A percentile compares a stretch with the other conserved stretches of the same genome.
phyloP scores from a whole-genome alignment of 2,329 filamentous ascomycete genomes.

The Penicillium sp. region DNA sequence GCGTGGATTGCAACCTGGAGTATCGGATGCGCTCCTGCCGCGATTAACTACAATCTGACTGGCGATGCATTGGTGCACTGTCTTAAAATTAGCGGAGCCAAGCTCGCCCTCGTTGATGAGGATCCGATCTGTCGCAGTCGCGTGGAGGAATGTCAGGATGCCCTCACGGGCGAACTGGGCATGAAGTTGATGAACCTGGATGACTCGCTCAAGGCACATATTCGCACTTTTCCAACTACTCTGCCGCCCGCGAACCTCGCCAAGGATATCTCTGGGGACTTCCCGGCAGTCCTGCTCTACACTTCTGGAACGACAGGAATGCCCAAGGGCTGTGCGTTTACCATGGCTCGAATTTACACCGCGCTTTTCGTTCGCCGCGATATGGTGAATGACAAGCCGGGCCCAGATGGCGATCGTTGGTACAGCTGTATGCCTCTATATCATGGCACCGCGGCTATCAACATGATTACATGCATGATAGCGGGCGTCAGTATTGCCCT shows the following conservation, averaged over 20 bases:
- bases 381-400: conserved; percentile 26
- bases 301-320: conserved; percentile 73
- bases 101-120: conserved; percentile 57
- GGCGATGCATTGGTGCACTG: conserved; percentile 63
- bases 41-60: conserved; percentile 66
- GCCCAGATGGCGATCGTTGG: conserved; percentile 54
- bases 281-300: conserved; percentile 64
- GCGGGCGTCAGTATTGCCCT: conserved; percentile 45
- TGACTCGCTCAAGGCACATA: conserved; percentile 44
- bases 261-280: conserved; percentile 48
- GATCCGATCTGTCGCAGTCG: conserved; percentile 52
- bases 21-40: conserved; percentile 63
- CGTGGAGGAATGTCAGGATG: conserved; percentile 50
- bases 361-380: conserved; percentile 36
- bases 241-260: conserved; percentile 56
- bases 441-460: conserved; percentile 67
- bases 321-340: conserved; percentile 66
- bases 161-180: conserved; percentile 53
- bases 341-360: conserved; percentile 46
- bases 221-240: conserved; percentile 47
- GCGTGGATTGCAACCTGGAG: conserved; percentile 61
- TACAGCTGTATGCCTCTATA: conserved; percentile 76
- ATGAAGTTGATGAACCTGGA: conserved; percentile 56
- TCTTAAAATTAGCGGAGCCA: conserved; percentile 54
- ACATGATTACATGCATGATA: conserved; percentile 53